Percentiles rank a stretch among this genome's conserved stretches.
These are phyloP conservation scores for Zasmidium cellare DNA, from an alignment of 2,329 filamentous ascomycete genomes.

Conservation along the genomic window DNA sequence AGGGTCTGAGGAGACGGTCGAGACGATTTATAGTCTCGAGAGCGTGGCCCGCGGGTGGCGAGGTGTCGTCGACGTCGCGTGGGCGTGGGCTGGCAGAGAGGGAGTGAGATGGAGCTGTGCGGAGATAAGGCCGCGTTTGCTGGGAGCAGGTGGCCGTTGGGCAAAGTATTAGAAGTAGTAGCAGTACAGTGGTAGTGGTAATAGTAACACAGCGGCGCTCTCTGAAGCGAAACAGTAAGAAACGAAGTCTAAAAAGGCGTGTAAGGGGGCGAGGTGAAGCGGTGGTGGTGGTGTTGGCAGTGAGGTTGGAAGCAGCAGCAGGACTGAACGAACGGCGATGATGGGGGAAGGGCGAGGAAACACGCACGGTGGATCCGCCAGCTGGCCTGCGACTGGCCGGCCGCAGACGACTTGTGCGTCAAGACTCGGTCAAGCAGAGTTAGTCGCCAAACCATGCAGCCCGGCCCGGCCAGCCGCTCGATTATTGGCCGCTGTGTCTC, in stretches of 20 bases:
- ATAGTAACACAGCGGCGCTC: conserved; percentile 1
- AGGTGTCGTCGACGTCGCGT: neutral
- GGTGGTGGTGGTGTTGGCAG: neutral
- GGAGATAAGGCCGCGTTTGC: conserved; percentile 1
- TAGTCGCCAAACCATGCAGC: no score
- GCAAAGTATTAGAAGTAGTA: neutral
- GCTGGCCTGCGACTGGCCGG: no score
- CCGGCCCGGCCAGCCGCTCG: no score
- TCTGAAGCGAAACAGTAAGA: neutral
- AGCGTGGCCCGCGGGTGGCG: neutral
- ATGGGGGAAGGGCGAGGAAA: no score
- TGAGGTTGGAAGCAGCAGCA: neutral
- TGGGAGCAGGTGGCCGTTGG: neutral
- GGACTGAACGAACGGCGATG: neutral
- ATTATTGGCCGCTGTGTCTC: no score
- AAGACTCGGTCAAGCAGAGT: no score
- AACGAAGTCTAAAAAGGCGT: neutral
- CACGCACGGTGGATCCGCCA: no score
- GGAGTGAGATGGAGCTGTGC: neutral
- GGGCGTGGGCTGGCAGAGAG: neutral
- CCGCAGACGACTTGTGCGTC: no score
- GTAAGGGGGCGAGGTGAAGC: neutral
- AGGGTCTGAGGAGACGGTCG: neutral
- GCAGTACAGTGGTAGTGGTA: neutral
- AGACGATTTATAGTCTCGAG: neutral